These are phyloP conservation scores for Eucalyptus marginata DNA, from an alignment of 345 rosid genomes.

Conservation along the genomic window DNA sequence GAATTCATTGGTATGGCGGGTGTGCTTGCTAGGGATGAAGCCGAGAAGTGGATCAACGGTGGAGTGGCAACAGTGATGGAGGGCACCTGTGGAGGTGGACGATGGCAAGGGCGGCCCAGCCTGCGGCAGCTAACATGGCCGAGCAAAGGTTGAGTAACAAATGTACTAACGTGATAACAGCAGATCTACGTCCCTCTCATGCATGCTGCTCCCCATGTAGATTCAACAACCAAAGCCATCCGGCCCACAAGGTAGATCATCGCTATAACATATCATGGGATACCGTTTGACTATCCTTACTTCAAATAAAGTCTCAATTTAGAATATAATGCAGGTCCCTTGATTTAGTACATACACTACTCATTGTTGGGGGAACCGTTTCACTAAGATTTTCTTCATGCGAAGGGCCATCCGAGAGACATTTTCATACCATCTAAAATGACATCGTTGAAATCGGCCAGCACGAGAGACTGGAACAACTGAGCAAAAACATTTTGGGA, in stretches of 20 bases:
- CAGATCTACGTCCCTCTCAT: background rate
- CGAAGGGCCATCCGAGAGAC: background rate
- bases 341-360: background rate
- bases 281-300: background rate
- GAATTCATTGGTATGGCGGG: background rate
- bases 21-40: too few relatives aligned
- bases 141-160: background rate
- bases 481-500: background rate
- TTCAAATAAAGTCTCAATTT: background rate
- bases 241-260: background rate
- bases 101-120: background rate
- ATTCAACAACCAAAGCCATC: background rate
- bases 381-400: background rate
- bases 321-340: background rate
- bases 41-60: too few relatives aligned
- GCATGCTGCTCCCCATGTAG: background rate
- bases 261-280: background rate
- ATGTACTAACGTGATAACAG: background rate
- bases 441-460: background rate
- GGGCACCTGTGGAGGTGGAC: background rate
- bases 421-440: background rate
- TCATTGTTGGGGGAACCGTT: background rate
- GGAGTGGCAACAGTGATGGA: too few relatives aligned
- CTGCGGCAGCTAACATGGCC: background rate
- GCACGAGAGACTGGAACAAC: background rate